phyloP scores from a whole-genome alignment of 1,139 yeast genomes.

The Yamadazyma oceani region DNA sequence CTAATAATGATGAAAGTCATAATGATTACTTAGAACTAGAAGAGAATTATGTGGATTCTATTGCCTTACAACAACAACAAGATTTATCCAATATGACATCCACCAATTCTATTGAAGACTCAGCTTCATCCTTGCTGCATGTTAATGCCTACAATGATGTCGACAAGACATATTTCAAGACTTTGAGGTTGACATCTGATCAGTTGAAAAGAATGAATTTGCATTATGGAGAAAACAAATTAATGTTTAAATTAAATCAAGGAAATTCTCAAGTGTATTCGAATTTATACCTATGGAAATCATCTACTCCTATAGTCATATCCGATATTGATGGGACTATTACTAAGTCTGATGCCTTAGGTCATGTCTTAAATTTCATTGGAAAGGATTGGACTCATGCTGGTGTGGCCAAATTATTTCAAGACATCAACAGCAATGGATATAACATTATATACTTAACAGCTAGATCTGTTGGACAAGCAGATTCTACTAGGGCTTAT shows the following conservation, averaged over 20 bases:
- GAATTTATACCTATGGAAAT: conserved; percentile 80
- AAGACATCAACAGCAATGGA: conserved; percentile 83
- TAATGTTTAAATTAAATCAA: conserved; percentile 76
- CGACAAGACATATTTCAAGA: conserved; percentile 65
- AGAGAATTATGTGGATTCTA: conserved; percentile 12
- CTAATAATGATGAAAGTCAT: conserved; percentile 12
- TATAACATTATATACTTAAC: conserved; percentile 92
- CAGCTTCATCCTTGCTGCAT: too few relatives aligned
- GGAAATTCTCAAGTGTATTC: conserved; percentile 79
- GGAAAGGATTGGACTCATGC: conserved; percentile 99
- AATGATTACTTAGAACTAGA: conserved; percentile 13
- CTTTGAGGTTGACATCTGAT: conserved; percentile 87
- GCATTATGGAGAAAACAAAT: conserved; percentile 74
- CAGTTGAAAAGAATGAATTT: conserved; percentile 76
- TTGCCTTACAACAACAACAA: conserved; percentile 16
- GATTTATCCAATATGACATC: conserved; percentile 14
- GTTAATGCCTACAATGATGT: too few relatives aligned
- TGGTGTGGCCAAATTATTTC: conserved; percentile 90
- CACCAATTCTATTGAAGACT: background rate
- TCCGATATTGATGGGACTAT: conserved; percentile 99
- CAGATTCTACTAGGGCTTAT: conserved; percentile 89
- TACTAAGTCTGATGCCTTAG: conserved; percentile 95
- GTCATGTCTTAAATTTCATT: conserved; percentile 89
- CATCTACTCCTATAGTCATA: conserved; percentile 84
- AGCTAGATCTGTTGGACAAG: conserved; percentile 94